phyloP scores from a whole-genome alignment of 768 basidiomycete genomes.

The Rhizopogon salebrosus region DNA sequence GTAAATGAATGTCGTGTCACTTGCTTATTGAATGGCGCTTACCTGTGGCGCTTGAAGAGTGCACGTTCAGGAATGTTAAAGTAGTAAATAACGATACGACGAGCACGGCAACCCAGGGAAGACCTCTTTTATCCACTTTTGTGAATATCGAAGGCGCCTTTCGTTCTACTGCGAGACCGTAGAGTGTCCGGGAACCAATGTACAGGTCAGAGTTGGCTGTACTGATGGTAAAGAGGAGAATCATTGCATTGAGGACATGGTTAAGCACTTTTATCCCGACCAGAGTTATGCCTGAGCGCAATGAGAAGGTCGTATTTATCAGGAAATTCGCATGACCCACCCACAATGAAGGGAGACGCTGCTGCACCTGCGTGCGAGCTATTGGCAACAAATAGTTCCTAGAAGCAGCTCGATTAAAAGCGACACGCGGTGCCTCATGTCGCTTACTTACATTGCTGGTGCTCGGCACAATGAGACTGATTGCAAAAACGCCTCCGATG shows the following conservation, averaged over 20 bases:
- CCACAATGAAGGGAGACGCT: slow-evolving; percentile 63
- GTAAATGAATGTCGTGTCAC: not conserved
- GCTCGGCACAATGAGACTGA: slow-evolving; percentile 66
- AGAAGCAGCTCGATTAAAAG: not conserved
- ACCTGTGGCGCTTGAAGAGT: slow-evolving; percentile 49
- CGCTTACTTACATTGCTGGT: slow-evolving; percentile 37
- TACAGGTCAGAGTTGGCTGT: slow-evolving; percentile 64
- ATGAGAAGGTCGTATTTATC: not conserved
- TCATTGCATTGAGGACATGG: slow-evolving; percentile 61
- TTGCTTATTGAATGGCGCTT: not conserved
- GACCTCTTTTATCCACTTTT: slow-evolving; percentile 42
- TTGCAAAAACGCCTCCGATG: slow-evolving; percentile 65
- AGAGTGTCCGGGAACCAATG: slow-evolving; percentile 46
- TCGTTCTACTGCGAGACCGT: slow-evolving; percentile 48
- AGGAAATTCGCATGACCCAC: slow-evolving; percentile 29
- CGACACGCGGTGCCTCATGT: slow-evolving; percentile 25
- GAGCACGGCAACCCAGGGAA: slow-evolving; percentile 42
- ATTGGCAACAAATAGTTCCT: slow-evolving; percentile 35
- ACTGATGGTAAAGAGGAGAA: slow-evolving; percentile 62
- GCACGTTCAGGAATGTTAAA: slow-evolving; percentile 59
- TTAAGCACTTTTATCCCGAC: slow-evolving; percentile 56
- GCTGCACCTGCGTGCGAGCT: slow-evolving; percentile 41
- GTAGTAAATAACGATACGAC: slow-evolving; percentile 51
- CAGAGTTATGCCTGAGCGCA: slow-evolving; percentile 28
- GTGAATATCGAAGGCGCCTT: slow-evolving; percentile 42